These are phyloP conservation scores for Chaetomium olivaceum DNA, from an alignment of 2,329 filamentous ascomycete genomes.

Conservation along the genomic window DNA sequence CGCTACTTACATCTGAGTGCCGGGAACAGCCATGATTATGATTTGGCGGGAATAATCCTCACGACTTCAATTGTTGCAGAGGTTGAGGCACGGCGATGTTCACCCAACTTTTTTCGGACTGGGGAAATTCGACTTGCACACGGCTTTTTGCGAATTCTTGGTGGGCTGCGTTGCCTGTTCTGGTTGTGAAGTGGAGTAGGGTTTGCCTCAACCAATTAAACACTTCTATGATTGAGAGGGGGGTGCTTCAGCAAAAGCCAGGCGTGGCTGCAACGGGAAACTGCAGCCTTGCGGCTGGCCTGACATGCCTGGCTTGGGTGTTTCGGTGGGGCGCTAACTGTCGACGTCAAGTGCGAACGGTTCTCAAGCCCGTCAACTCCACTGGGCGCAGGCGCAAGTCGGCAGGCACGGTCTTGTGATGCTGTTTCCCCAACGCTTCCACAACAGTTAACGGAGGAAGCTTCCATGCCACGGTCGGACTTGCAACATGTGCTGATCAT, in stretches of 20 bases:
- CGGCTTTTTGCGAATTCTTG: constrained; percentile 35
- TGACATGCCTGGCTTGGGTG: background rate
- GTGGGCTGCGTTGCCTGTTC: constrained; percentile 31
- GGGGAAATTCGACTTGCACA: constrained; percentile 34
- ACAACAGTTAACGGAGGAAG: constrained; percentile 2
- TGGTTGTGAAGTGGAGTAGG: constrained; percentile 32
- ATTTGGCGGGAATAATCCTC: constrained; percentile 38
- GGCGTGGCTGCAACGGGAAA: background rate
- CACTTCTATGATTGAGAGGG: background rate
- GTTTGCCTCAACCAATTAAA: constrained; percentile 30
- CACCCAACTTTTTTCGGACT: constrained; percentile 32
- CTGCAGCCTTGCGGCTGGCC: constrained; percentile 17
- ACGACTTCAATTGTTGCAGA: constrained; percentile 41
- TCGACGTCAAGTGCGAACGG: constrained; percentile 30
- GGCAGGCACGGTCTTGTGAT: constrained; percentile 25
- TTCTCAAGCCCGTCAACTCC: background rate
- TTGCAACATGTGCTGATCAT: constrained; percentile 17
- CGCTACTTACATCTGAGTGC: constrained; percentile 61
- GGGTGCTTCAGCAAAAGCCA: background rate
- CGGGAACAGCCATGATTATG: constrained; percentile 61
- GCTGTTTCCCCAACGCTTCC: constrained; percentile 9
- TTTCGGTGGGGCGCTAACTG: constrained; percentile 19
- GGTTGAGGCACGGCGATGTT: constrained; percentile 37
- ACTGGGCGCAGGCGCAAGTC: constrained; percentile 2
- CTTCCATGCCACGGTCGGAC: background rate